phyloP scores from a whole-genome alignment of 257 asterid genomes.

The Solanum peruvianum region DNA sequence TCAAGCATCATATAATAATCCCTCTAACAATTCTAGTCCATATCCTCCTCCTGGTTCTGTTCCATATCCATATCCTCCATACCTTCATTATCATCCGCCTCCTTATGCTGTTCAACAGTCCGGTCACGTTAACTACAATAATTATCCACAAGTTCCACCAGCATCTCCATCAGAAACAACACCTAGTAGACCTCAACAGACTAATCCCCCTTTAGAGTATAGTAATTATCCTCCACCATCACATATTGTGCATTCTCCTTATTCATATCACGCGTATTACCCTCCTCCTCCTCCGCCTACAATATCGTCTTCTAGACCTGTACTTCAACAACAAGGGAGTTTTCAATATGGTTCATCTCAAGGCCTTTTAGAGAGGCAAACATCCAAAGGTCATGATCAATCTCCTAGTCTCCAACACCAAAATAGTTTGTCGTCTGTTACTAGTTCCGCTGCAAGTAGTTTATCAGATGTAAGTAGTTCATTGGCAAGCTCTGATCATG shows the following conservation, averaged over 20 bases:
- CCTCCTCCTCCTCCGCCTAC: slow-evolving; percentile 17
- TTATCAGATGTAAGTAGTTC: slow-evolving; percentile 3
- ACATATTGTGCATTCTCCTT: slow-evolving; percentile 33
- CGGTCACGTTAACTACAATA: slow-evolving; percentile 17
- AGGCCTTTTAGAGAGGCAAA: slow-evolving; percentile 25
- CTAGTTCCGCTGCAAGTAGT: slow-evolving; percentile 2
- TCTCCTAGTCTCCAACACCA: slow-evolving; percentile 22
- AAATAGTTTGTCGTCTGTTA: slow-evolving; percentile 17
- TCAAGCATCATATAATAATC: slow-evolving; percentile 13
- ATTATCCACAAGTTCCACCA: slow-evolving; percentile 16
- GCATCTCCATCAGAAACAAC: slow-evolving; percentile 1
- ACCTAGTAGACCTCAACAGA: not conserved
- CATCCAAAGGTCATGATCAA: slow-evolving; percentile 16
- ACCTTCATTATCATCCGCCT: slow-evolving; percentile 35
- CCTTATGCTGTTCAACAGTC: slow-evolving; percentile 28
- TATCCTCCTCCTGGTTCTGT: slow-evolving; percentile 21
- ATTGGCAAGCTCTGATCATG: slow-evolving; percentile 7
- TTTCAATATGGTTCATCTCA: slow-evolving; percentile 28
- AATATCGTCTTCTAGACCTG: slow-evolving; percentile 14
- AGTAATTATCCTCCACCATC: slow-evolving; percentile 15
- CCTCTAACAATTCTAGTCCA: slow-evolving; percentile 12
- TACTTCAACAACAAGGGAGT: slow-evolving; percentile 28
- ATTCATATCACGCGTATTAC: slow-evolving; percentile 35
- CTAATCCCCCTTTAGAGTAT: slow-evolving; percentile 8
- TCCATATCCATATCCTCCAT: slow-evolving; percentile 38